These are phyloP conservation scores for Mycena vulgaris DNA, from an alignment of 768 basidiomycete genomes.

Conservation along the genomic window DNA sequence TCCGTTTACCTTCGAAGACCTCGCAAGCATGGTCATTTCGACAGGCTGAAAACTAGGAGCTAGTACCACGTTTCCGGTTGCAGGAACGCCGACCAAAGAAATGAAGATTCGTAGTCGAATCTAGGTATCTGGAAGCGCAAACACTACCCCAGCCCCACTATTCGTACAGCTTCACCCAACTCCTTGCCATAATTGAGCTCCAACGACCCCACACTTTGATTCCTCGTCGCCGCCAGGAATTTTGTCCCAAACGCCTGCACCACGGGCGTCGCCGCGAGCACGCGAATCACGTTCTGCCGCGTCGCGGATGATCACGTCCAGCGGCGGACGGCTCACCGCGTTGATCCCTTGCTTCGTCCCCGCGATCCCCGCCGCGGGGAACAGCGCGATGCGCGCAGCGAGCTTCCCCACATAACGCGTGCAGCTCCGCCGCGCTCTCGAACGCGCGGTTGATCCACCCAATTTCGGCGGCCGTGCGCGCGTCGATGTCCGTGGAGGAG, in stretches of 20 bases:
- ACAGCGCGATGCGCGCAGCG: constrained; percentile 25
- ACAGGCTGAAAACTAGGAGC: too few relatives aligned
- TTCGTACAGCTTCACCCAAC: background rate
- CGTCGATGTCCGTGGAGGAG: constrained; percentile 23
- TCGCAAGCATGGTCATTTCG: too few relatives aligned
- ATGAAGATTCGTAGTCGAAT: too few relatives aligned
- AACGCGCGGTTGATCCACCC: constrained; percentile 28
- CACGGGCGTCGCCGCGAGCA: background rate
- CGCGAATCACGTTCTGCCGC: constrained; percentile 20
- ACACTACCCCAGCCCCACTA: too few relatives aligned
- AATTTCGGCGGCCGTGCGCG: constrained; percentile 16
- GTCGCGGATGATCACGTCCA: constrained; percentile 14
- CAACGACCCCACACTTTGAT: constrained; percentile 20
- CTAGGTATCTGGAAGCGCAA: too few relatives aligned
- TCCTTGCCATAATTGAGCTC: constrained; percentile 18
- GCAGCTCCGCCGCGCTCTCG: constrained; percentile 2
- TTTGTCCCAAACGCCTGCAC: background rate
- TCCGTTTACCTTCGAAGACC: background rate
- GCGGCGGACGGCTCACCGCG: constrained; percentile 17
- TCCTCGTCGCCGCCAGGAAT: constrained; percentile 15
- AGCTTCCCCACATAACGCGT: background rate
- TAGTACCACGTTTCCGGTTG: too few relatives aligned
- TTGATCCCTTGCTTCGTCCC: constrained; percentile 20
- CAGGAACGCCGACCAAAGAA: too few relatives aligned
- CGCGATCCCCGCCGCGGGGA: constrained; percentile 20